A percentile compares a stretch with the other conserved stretches of the same genome.
phyloP scores from a whole-genome alignment of 257 asterid species.

The Avicennia marina region DNA sequence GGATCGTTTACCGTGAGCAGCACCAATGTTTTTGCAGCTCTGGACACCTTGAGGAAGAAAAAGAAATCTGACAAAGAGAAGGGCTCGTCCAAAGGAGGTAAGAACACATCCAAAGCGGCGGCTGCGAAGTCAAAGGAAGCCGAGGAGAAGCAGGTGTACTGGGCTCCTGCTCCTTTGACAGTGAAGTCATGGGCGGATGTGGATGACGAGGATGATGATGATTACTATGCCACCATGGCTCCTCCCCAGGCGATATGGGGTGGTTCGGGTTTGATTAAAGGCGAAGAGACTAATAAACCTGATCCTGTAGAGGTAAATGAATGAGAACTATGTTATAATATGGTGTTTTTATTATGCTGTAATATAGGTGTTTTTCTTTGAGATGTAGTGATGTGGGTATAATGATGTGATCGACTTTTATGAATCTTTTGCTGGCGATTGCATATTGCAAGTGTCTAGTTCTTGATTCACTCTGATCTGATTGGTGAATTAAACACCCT shows the following conservation, averaged over 20 bases:
- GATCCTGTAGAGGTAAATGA: conserved; percentile 57
- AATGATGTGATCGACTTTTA: too few relatives aligned
- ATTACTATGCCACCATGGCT: conserved; percentile 87
- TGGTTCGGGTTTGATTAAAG: conserved; percentile 25
- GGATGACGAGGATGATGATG: conserved; percentile 94
- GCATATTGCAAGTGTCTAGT: background rate
- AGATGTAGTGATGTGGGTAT: background rate
- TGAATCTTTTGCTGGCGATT: background rate
- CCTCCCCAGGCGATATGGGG: conserved; percentile 78
- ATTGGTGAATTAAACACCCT: too few relatives aligned
- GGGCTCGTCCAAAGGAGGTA: too few relatives aligned
- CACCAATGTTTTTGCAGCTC: background rate
- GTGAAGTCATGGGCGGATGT: conserved; percentile 95
- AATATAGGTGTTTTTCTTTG: background rate
- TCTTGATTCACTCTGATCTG: too few relatives aligned
- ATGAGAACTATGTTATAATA: background rate
- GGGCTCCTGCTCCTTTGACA: conserved; percentile 93
- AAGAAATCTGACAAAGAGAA: too few relatives aligned
- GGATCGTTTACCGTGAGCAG: too few relatives aligned
- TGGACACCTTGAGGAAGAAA: background rate
- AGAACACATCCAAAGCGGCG: conserved; percentile 29
- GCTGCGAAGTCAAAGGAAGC: conserved; percentile 25
- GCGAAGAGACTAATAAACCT: conserved; percentile 22
- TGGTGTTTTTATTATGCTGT: background rate
- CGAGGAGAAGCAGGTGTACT: conserved; percentile 51